Percentiles rank a stretch among this genome's conserved stretches.
These are phyloP conservation scores for Russula sp. DNA, from an alignment of 768 basidiomycete genomes.

Conservation along the genomic window DNA sequence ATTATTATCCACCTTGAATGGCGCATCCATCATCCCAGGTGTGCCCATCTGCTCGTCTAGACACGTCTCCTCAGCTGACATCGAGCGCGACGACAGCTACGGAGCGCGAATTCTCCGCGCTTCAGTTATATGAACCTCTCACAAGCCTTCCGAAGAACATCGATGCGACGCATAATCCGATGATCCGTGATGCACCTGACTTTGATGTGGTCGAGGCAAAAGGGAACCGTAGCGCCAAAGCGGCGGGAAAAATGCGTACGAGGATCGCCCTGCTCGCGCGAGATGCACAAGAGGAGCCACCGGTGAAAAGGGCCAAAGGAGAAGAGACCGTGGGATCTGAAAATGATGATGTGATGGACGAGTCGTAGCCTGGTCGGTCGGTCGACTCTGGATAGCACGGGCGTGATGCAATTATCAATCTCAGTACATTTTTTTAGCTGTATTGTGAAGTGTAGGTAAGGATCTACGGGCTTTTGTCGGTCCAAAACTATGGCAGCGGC, in stretches of 20 bases:
- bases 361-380: background rate
- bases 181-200: conserved; percentile 27
- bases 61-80: background rate
- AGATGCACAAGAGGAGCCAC: background rate
- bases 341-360: conserved; percentile 10
- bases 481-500: conserved; percentile 21
- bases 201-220: conserved; percentile 10
- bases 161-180: conserved; percentile 39
- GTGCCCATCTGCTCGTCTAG: conserved; percentile 11
- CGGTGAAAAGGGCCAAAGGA: conserved; percentile 3
- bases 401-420: background rate
- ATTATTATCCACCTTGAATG: conserved; percentile 41
- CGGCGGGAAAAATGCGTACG: conserved; percentile 22
- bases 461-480: conserved; percentile 1
- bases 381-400: background rate
- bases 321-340: background rate
- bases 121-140: conserved; percentile 57
- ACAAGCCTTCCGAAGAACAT: conserved; percentile 53
- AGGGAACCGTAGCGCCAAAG: conserved; percentile 15
- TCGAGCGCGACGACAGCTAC: conserved; percentile 34
- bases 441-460: background rate
- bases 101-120: conserved; percentile 38
- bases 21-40: conserved; percentile 42
- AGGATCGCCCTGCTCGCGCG: conserved; percentile 19
- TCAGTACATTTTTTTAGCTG: background rate